These are phyloP conservation scores for Physaria fendleri DNA, from an alignment of 345 rosid genomes.

Conservation along the genomic window DNA sequence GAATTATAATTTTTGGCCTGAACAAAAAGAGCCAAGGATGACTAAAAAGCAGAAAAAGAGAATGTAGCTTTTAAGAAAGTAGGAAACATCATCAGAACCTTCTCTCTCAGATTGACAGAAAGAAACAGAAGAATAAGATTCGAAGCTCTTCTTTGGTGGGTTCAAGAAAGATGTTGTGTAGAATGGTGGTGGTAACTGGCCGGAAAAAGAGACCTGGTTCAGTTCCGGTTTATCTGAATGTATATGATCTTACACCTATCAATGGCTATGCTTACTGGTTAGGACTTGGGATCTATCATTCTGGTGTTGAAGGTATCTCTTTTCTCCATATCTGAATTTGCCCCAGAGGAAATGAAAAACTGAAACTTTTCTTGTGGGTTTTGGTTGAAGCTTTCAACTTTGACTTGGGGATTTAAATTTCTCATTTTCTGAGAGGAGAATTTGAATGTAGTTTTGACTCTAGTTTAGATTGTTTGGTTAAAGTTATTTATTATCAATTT, in stretches of 20 bases:
- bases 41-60: conserved; percentile 22
- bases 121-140: conserved; percentile 19
- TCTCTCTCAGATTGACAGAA: conserved; percentile 17
- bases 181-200: conserved; percentile 42
- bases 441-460: neutral
- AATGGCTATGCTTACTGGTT: conserved; percentile 98
- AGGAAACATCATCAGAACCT: conserved; percentile 26
- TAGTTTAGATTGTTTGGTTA: neutral
- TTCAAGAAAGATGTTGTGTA: conserved; percentile 49
- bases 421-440: neutral
- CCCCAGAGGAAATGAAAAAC: neutral
- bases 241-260: conserved; percentile 88
- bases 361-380: conserved; percentile 1
- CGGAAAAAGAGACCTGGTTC: conserved; percentile 68
- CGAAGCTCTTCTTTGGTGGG: neutral
- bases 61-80: conserved; percentile 26
- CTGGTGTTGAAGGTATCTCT: conserved; percentile 81
- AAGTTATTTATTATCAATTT: neutral
- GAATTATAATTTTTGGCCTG: neutral
- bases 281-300: conserved; percentile 95
- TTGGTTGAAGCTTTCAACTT: conserved; percentile 5
- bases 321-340: neutral
- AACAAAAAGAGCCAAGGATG: conserved; percentile 14
- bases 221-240: conserved; percentile 92
- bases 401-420: neutral